A percentile compares a stretch with the other conserved stretches of the same genome.
Evolutionary conservation across 1,139 yeast species (phyloP).

Genomic region (Zhuliangozyma parablackwelliae): DNA sequence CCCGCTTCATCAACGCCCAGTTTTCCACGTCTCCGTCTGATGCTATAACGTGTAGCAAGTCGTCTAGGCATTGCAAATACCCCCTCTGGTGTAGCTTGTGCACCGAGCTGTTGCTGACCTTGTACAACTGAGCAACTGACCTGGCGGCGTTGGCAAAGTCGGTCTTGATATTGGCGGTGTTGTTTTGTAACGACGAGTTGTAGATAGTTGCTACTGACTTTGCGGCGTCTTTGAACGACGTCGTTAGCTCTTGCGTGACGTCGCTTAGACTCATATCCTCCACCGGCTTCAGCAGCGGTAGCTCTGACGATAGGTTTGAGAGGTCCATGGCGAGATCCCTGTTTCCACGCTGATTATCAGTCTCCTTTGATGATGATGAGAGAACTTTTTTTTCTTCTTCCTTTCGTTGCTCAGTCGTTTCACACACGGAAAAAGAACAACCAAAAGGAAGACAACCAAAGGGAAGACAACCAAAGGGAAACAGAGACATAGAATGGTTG

Average conservation of each 20-base stretch:
- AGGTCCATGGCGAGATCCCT: conserved; percentile 43
- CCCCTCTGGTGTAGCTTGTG: conserved; percentile 47
- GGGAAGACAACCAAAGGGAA: not conserved
- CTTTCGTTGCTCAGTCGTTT: not conserved
- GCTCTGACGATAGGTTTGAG: conserved; percentile 47
- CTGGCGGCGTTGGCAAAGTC: conserved; percentile 64
- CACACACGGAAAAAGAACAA: not conserved
- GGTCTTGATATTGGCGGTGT: conserved; percentile 17
- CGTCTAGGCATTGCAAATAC: conserved; percentile 54
- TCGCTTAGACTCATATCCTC: conserved; percentile 39
- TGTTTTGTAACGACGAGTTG: conserved; percentile 20
- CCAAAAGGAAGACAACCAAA: not conserved
- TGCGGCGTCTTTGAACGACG: conserved; percentile 44
- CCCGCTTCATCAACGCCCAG: conserved; percentile 48
- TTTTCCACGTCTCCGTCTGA: conserved; percentile 47
- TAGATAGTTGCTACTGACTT: conserved; percentile 42
- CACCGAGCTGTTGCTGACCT: conserved; percentile 46
- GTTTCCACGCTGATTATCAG: not conserved
- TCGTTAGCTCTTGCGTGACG: conserved; percentile 38
- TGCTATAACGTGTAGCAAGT: conserved; percentile 44
- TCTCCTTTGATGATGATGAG: not conserved
- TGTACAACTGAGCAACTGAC: conserved; percentile 58
- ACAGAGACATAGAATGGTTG: conserved; percentile 43
- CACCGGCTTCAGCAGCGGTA: conserved; percentile 48
- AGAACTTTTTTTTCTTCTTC: conserved; percentile 1